Evolutionary conservation across 306 rosid genomes (phyloP).

Genomic region (Carpinus viminea): DNA sequence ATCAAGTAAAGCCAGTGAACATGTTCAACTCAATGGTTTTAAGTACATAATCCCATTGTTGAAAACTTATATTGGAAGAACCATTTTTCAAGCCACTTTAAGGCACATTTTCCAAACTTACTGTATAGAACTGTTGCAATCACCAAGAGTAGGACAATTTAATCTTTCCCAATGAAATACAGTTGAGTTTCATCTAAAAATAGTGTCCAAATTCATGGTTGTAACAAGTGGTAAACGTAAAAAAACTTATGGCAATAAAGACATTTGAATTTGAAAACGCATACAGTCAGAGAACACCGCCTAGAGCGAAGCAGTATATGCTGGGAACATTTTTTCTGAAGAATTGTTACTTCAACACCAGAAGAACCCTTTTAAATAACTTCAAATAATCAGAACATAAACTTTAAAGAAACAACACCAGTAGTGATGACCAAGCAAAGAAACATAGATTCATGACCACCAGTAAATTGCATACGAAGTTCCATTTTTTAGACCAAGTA

Average conservation of each 20-base stretch:
- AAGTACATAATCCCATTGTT: background rate
- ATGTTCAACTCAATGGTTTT: background rate
- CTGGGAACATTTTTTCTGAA: background rate
- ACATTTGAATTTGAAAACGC: background rate
- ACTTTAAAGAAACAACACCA: background rate
- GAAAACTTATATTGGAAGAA: background rate
- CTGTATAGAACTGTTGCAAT: background rate
- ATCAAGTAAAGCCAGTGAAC: constrained; percentile 3
- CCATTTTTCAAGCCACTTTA: background rate
- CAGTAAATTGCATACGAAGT: background rate
- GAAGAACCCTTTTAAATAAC: background rate
- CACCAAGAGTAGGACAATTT: background rate
- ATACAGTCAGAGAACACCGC: background rate
- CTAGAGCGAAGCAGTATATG: background rate
- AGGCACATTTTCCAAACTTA: background rate
- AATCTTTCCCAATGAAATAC: background rate
- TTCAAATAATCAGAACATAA: background rate
- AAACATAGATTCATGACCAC: background rate
- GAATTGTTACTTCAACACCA: too few relatives aligned
- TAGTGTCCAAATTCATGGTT: background rate
- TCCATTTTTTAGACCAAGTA: background rate
- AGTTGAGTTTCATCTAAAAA: background rate
- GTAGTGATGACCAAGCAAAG: background rate
- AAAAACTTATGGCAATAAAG: background rate
- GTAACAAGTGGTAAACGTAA: background rate